Evolutionary conservation across 2,329 filamentous ascomycete species (phyloP), one percentile per base, ranked within the genome.

Genomic region (Fusarium sarcochroum): DNA sequence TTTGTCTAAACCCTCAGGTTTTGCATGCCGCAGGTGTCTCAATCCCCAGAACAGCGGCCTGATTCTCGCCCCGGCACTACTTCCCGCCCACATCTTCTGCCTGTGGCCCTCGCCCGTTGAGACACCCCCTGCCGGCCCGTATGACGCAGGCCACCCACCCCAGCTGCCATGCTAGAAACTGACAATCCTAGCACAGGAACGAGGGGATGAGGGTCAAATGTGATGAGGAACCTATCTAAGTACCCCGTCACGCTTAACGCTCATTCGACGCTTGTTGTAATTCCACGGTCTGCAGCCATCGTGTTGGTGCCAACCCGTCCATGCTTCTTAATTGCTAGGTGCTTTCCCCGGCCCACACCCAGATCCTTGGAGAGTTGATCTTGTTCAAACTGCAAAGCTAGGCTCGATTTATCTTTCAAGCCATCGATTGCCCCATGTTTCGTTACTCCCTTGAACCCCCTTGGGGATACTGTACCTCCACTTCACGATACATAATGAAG

Each of bases 341-440:
- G 68, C 73, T 66, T 68, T 30, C 27, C 68, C 68, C 61, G 78
- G 70, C 73, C 79, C 79, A 80, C 79, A 72, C 70, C 52, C 50
- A 79, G 75, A 77, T 79, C 78, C 77, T 73, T 78, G 76, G 74
- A 62, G 69, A 73, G 76, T 75, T 76, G 77, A 76, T 78, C 76
- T 77, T 73, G 76, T 71, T 70, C 35, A 70, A 66, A 66, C 71
- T 73, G 62, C 73, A 75, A 76, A 72, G 70, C 76, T 75, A 76
- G 72, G 70, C 76, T 77, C 75, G 76, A 77, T 79, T 79, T 77
- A 76, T 77, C 75, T 76, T 77, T 75, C 70, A 73, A 74, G 69
- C 77, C 76, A 73, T 75, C 75, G 73, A 74, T 71, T 73, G 73
- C 71, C 73, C 72, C 70, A 74, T 74, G 76, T 75, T 75, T 75